phyloP scores from a whole-genome alignment of 1,139 yeast genomes.

The Zygoascus hellenicus region DNA sequence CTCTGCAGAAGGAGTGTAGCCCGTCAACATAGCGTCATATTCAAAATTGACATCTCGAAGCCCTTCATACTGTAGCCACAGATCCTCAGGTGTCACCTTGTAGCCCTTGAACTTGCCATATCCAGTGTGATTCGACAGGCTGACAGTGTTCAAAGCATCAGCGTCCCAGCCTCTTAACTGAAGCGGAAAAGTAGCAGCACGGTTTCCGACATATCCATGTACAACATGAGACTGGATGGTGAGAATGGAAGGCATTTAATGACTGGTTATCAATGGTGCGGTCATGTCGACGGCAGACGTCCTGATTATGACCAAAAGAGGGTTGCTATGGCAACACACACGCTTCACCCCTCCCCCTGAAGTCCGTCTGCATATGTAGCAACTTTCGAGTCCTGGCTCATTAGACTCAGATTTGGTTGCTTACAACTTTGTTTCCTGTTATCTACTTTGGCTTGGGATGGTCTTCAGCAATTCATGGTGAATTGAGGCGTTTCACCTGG shows the following conservation, averaged over 20 bases:
- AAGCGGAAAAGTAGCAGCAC: constrained; percentile 74
- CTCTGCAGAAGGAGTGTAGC: constrained; percentile 61
- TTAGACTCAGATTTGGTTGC: too few relatives aligned
- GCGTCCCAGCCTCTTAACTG: constrained; percentile 82
- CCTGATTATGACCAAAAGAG: too few relatives aligned
- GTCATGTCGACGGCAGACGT: too few relatives aligned
- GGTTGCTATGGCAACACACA: too few relatives aligned
- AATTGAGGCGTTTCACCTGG: too few relatives aligned
- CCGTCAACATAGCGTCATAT: constrained; percentile 63
- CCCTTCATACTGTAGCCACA: constrained; percentile 44
- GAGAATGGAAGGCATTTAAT: constrained; percentile 31
- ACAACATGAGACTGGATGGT: constrained; percentile 77
- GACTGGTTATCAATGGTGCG: neutral
- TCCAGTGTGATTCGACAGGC: constrained; percentile 76
- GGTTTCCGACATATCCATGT: constrained; percentile 82
- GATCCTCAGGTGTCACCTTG: constrained; percentile 38
- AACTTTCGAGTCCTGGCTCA: too few relatives aligned
- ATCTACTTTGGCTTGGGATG: too few relatives aligned
- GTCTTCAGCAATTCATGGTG: too few relatives aligned
- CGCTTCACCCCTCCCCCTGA: neutral
- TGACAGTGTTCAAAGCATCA: constrained; percentile 72
- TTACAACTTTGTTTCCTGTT: too few relatives aligned
- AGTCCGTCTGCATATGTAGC: neutral
- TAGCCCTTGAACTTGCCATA: constrained; percentile 54
- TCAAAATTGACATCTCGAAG: constrained; percentile 39